Percentiles rank a stretch among this genome's conserved stretches.
Conservation (phyloP, 306 rosid species). For the Morella rubra region DNA sequence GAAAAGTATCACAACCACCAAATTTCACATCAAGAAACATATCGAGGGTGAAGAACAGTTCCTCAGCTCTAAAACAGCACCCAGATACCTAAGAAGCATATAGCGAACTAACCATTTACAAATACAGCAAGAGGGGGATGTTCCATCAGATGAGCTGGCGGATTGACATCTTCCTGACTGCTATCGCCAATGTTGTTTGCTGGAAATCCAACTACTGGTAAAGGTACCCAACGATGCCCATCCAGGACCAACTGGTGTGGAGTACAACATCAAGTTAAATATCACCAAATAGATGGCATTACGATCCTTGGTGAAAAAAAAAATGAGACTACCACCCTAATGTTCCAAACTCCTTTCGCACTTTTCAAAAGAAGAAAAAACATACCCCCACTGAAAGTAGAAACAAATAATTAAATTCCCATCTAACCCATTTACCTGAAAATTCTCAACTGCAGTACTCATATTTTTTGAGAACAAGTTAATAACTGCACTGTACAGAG, state of each 20-base stretch:
- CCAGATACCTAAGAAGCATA: constrained; percentile 21
- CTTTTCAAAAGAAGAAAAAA: constrained; percentile 15
- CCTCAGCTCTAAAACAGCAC: constrained; percentile 5
- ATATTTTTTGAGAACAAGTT: constrained; percentile 87
- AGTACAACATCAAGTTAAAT: constrained; percentile 26
- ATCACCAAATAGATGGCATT: constrained; percentile 5
- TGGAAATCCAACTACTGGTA: constrained; percentile 87
- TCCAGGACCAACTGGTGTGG: constrained; percentile 80
- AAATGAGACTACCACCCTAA: constrained; percentile 19
- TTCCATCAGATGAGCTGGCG: constrained; percentile 92
- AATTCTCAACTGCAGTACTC: constrained; percentile 88
- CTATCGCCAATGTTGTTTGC: constrained; percentile 58
- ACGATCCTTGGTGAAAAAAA: constrained; percentile 20
- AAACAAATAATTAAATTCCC: constrained; percentile 26
- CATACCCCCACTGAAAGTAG: constrained; percentile 18
- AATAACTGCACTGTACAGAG: constrained; percentile 79
- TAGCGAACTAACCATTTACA: constrained; percentile 65
- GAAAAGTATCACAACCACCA: not conserved
- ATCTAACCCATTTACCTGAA: constrained; percentile 64
- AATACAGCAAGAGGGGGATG: constrained; percentile 99
- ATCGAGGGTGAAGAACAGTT: constrained; percentile 19
- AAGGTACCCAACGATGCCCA: constrained; percentile 99
- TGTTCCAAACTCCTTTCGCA: constrained; percentile 14
- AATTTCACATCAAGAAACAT: not conserved
- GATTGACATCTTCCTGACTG: constrained; percentile 83